These are phyloP conservation scores for Penicillium hordei DNA, from an alignment of 2,329 filamentous ascomycete species.

Conservation along the genomic window DNA sequence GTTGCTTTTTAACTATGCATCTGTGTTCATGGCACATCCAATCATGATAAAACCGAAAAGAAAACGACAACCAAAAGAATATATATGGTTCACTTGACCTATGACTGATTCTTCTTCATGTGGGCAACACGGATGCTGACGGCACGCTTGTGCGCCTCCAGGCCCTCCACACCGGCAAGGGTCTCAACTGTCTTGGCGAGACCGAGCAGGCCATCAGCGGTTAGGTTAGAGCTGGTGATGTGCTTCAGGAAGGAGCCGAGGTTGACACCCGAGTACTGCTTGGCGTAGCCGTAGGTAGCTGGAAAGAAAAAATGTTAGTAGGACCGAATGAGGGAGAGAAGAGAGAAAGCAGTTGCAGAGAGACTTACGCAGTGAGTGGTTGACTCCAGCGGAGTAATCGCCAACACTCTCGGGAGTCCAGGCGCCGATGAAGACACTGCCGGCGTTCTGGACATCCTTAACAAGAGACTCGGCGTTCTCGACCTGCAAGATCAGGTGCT, in stretches of 20 bases:
- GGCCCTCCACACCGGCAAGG: conserved; percentile 86
- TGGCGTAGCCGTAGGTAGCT: conserved; percentile 97
- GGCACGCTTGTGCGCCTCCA: conserved; percentile 85
- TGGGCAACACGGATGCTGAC: conserved; percentile 63
- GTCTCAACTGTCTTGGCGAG: conserved; percentile 91
- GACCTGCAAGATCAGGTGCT: conserved; percentile 92
- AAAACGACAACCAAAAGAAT: conserved; percentile 4
- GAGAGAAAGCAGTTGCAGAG: background rate
- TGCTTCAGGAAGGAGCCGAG: conserved; percentile 95
- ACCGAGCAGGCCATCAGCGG: conserved; percentile 77
- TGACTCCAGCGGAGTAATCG: conserved; percentile 96
- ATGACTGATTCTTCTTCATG: conserved; percentile 34
- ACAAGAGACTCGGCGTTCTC: conserved; percentile 72
- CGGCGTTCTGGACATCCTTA: conserved; percentile 83
- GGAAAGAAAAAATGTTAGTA: conserved; percentile 22
- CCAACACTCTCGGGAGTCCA: conserved; percentile 99
- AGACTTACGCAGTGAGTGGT: conserved; percentile 89
- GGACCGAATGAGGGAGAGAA: background rate
- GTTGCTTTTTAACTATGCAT: conserved; percentile 16
- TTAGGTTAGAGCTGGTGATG: conserved; percentile 92
- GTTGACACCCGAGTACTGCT: conserved; percentile 98
- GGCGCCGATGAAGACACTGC: conserved; percentile 89
- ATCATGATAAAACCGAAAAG: conserved; percentile 18
- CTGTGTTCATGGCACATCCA: conserved; percentile 23
- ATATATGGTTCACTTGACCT: background rate